Percentiles rank a stretch among this genome's conserved stretches.
These are phyloP conservation scores for Pseudofabraea citricarpa DNA, from an alignment of 2,329 filamentous ascomycete species.

Conservation along the genomic window DNA sequence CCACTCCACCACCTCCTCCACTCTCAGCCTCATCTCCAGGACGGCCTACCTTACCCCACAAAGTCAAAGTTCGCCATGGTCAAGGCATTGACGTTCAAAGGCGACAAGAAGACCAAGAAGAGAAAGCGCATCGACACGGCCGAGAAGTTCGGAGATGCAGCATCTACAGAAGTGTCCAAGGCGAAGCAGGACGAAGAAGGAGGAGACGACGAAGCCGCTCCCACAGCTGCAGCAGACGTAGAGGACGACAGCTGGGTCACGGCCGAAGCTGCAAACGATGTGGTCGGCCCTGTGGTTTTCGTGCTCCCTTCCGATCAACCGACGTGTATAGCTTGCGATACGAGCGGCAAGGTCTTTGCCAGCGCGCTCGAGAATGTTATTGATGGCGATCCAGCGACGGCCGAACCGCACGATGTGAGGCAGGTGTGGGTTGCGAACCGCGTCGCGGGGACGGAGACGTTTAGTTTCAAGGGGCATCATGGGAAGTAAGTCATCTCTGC, in stretches of 20 bases:
- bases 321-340: slow-evolving; percentile 78
- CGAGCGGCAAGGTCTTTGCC: slow-evolving; percentile 80
- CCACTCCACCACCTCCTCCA: neutral
- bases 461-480: slow-evolving; percentile 86
- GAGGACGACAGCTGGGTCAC: slow-evolving; percentile 90
- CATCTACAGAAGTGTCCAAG: no score
- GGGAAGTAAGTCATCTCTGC: slow-evolving; percentile 56
- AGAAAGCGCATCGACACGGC: slow-evolving; percentile 64
- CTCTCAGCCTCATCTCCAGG: no score
- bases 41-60: no score
- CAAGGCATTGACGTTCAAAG: slow-evolving; percentile 91
- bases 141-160: slow-evolving; percentile 29
- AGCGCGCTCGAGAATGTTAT: slow-evolving; percentile 82
- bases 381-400: slow-evolving; percentile 74
- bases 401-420: slow-evolving; percentile 91
- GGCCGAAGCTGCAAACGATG: slow-evolving; percentile 68
- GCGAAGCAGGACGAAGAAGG: slow-evolving; percentile 13
- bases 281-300: slow-evolving; percentile 77
- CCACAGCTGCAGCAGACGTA: slow-evolving; percentile 13
- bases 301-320: slow-evolving; percentile 72
- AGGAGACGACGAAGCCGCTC: slow-evolving; percentile 17
- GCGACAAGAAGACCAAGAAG: slow-evolving; percentile 93
- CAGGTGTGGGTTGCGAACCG: slow-evolving; percentile 92
- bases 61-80: no score
- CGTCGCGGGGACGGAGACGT: slow-evolving; percentile 74